Percentiles rank a stretch among this genome's conserved stretches.
These are phyloP conservation scores for Pistacia vera DNA, from an alignment of 345 rosid genomes.

Conservation along the genomic window DNA sequence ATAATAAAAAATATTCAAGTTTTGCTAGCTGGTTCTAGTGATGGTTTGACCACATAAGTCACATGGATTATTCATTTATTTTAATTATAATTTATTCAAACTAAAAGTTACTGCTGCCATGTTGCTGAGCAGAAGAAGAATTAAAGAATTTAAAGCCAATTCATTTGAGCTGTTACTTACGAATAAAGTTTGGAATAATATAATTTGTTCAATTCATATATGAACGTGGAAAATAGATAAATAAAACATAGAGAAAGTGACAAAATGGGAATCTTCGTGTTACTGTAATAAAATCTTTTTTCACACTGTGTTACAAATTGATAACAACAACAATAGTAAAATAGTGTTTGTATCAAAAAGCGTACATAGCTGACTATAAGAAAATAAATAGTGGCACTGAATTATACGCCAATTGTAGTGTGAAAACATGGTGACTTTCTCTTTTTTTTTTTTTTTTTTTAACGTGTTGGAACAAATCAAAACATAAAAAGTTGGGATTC, in stretches of 20 bases:
- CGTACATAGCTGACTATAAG: background rate
- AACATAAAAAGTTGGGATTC: no score
- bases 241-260: constrained; percentile 16
- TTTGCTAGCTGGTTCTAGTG: background rate
- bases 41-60: no score
- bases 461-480: no score
- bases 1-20: no score
- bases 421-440: constrained; percentile 11
- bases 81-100: no score
- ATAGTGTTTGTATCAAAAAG: background rate
- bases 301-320: background rate
- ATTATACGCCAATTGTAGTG: background rate
- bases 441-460: no score
- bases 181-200: background rate
- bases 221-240: constrained; percentile 1
- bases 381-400: constrained; percentile 8
- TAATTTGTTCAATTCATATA: no score
- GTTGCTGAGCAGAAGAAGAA: background rate
- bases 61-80: no score
- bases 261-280: constrained; percentile 22
- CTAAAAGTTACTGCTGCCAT: background rate
- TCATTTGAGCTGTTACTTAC: background rate
- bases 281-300: background rate
- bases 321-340: background rate
- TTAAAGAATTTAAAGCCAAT: background rate